These are phyloP conservation scores for Thelonectria rubi DNA, from an alignment of 2,329 filamentous ascomycete genomes.

Conservation along the genomic window DNA sequence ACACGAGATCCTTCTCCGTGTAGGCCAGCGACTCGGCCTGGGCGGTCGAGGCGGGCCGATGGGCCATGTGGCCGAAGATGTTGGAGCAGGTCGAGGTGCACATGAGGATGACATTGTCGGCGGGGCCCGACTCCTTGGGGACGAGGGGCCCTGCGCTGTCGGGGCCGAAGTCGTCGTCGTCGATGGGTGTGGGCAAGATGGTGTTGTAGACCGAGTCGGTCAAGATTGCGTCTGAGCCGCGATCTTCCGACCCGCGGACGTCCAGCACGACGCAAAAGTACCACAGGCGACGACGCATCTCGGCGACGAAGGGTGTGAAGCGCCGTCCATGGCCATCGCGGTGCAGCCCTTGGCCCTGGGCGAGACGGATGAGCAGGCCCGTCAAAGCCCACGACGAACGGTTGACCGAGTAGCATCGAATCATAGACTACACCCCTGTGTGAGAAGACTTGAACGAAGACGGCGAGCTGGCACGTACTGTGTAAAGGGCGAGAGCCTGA, in stretches of 20 bases:
- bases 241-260: conserved; percentile 62
- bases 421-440: conserved; percentile 43
- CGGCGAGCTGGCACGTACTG: conserved; percentile 31
- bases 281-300: conserved; percentile 69
- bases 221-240: conserved; percentile 58
- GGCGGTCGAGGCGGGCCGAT: conserved; percentile 43
- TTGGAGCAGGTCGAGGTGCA: conserved; percentile 52
- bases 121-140: conserved; percentile 47
- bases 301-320: conserved; percentile 61
- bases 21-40: conserved; percentile 33
- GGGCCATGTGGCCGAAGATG: conserved; percentile 51
- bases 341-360: conserved; percentile 54
- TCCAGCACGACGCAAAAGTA: conserved; percentile 72
- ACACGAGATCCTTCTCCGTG: conserved; percentile 53
- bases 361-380: conserved; percentile 53
- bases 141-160: conserved; percentile 47
- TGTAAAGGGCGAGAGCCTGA: conserved; percentile 54
- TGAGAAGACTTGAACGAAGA: not conserved
- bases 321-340: conserved; percentile 51
- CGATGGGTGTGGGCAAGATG: conserved; percentile 59
- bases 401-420: conserved; percentile 49
- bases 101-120: conserved; percentile 53
- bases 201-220: conserved; percentile 56
- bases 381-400: conserved; percentile 55
- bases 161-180: conserved; percentile 61